A percentile compares a stretch with the other conserved stretches of the same genome.
Evolutionary conservation across 768 basidiomycete species (phyloP).

Genomic region (Scleroderma citrinum): DNA sequence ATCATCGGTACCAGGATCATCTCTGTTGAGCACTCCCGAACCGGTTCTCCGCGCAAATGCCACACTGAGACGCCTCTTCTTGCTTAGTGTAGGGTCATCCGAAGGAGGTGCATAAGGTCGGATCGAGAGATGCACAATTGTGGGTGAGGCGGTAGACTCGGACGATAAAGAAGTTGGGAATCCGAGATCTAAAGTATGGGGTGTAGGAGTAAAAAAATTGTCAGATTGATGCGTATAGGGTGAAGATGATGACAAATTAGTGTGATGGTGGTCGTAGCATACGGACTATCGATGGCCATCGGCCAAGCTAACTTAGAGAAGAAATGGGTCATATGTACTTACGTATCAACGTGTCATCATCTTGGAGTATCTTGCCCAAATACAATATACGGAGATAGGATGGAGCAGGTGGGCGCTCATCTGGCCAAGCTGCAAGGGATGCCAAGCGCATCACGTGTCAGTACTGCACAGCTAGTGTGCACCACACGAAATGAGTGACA

Average conservation of each 20-base stretch:
- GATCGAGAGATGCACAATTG: constrained; percentile 73
- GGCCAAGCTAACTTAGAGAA: constrained; percentile 1
- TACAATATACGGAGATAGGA: constrained; percentile 72
- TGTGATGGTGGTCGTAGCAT: not conserved
- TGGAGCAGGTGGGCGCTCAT: constrained; percentile 71
- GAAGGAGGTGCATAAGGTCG: constrained; percentile 49
- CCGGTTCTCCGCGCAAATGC: constrained; percentile 23
- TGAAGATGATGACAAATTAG: constrained; percentile 17
- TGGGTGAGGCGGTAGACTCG: constrained; percentile 34
- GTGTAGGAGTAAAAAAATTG: not conserved
- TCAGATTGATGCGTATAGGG: constrained; percentile 17
- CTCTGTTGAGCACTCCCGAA: constrained; percentile 2
- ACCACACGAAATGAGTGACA: not conserved
- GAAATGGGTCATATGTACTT: constrained; percentile 19
- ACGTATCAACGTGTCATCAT: constrained; percentile 73
- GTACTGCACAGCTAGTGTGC: not conserved
- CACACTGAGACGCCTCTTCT: constrained; percentile 40
- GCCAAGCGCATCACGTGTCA: constrained; percentile 10
- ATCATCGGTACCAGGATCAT: constrained; percentile 13
- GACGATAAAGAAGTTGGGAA: constrained; percentile 26
- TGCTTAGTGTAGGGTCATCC: constrained; percentile 48
- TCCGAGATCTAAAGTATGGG: constrained; percentile 19
- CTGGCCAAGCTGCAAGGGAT: constrained; percentile 57
- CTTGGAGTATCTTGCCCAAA: constrained; percentile 76
- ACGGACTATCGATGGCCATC: not conserved